Conservation (phyloP, 257 asterid species). For the Plectranthus barbatus region DNA sequence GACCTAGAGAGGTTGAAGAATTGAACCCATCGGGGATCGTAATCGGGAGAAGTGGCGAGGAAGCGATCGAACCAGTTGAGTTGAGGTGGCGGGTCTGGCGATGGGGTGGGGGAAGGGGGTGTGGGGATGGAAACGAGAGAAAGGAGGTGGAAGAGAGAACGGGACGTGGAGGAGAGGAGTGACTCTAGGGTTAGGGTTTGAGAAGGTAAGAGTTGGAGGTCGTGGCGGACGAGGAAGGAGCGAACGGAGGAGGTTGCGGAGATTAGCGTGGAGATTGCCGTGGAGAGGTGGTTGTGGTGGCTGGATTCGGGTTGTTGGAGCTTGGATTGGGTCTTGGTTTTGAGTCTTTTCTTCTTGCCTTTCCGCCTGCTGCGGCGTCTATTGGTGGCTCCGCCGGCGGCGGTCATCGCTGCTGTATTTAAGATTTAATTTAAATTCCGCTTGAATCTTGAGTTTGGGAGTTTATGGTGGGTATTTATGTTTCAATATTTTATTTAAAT, state of each 20-base stretch:
- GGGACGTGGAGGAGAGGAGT: conserved; percentile 62
- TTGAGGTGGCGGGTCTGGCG: conserved; percentile 23
- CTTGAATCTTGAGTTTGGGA: neutral
- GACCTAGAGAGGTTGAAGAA: conserved; percentile 59
- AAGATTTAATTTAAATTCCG: neutral
- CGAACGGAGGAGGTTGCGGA: conserved; percentile 59
- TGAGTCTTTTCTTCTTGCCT: conserved; percentile 19
- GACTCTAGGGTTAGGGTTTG: conserved; percentile 72
- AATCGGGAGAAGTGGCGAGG: conserved; percentile 40
- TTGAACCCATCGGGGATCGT: conserved; percentile 66
- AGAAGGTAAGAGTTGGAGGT: conserved; percentile 63
- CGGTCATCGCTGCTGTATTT: conserved; percentile 36
- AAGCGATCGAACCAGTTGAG: conserved; percentile 56
- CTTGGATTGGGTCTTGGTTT: conserved; percentile 21
- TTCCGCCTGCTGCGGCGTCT: conserved; percentile 25
- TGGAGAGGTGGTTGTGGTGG: conserved; percentile 31
- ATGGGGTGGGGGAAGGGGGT: conserved; percentile 20
- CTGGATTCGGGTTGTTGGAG: conserved; percentile 10
- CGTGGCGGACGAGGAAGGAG: conserved; percentile 65
- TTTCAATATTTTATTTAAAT: neutral
- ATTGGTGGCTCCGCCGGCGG: conserved; percentile 34
- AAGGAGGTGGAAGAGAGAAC: conserved; percentile 44
- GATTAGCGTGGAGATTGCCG: conserved; percentile 50
- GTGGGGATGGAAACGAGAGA: conserved; percentile 42
- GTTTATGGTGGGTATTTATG: neutral